phyloP scores from a whole-genome alignment of 345 rosid species.

The Linum trigynum region DNA sequence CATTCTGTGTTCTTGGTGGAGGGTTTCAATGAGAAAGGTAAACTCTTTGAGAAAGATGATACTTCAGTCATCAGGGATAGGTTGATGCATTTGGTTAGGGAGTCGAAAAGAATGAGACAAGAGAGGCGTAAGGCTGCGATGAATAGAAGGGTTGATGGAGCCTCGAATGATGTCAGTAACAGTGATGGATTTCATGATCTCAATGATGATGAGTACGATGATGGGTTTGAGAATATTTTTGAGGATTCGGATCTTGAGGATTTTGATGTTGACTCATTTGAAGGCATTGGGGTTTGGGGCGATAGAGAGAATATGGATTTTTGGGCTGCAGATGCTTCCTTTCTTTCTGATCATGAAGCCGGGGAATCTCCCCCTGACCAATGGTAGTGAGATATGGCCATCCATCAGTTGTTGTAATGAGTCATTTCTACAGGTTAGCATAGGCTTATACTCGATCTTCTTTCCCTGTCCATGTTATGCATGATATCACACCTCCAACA shows the following conservation, averaged over 20 bases:
- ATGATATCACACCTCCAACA: too few species aligned
- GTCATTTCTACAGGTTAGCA: too few species aligned
- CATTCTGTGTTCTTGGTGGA: constrained; percentile 69
- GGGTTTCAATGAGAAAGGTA: constrained; percentile 58
- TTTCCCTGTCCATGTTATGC: too few species aligned
- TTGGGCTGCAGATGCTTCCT: constrained; percentile 43
- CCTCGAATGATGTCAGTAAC: constrained; percentile 1
- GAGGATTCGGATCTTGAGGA: constrained; percentile 50
- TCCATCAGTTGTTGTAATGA: constrained; percentile 7
- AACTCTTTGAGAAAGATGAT: constrained; percentile 51
- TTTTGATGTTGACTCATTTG: constrained; percentile 22
- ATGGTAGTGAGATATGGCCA: constrained; percentile 31
- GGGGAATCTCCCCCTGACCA: constrained; percentile 23
- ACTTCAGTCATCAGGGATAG: constrained; percentile 35
- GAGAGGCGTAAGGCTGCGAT: constrained; percentile 35
- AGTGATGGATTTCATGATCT: constrained; percentile 13
- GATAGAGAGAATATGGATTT: constrained; percentile 20
- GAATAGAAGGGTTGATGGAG: constrained; percentile 2
- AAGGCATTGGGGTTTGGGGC: constrained; percentile 41
- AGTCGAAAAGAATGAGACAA: constrained; percentile 62
- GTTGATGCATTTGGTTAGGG: constrained; percentile 49
- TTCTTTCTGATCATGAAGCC: constrained; percentile 5
- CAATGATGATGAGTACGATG: constrained; percentile 28
- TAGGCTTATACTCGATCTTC: too few species aligned
- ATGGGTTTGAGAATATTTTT: constrained; percentile 69